phyloP scores from a whole-genome alignment of 768 basidiomycete genomes.

The Russula sp. region DNA sequence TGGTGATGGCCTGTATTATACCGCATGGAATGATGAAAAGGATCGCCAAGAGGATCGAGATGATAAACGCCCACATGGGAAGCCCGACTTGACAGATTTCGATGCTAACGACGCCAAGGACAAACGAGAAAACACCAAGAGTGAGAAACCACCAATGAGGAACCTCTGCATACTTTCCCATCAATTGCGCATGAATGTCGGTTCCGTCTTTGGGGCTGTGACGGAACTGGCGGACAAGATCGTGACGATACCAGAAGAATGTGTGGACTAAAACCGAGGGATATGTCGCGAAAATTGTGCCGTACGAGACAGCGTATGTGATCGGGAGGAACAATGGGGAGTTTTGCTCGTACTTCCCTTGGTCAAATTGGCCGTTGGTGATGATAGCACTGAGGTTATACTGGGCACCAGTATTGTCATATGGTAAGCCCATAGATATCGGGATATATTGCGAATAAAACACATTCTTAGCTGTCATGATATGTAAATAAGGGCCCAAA shows the following conservation, averaged over 20 bases:
- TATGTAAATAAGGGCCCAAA: background rate
- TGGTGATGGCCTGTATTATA: slow-evolving; percentile 84
- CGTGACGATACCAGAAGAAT: slow-evolving; percentile 77
- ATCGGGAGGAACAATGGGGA: slow-evolving; percentile 72
- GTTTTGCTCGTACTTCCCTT: slow-evolving; percentile 61
- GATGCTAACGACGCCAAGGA: slow-evolving; percentile 58
- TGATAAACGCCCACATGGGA: slow-evolving; percentile 61
- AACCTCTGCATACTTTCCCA: slow-evolving; percentile 71
- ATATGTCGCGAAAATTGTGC: slow-evolving; percentile 67
- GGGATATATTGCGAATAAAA: slow-evolving; percentile 67
- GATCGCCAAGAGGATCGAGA: slow-evolving; percentile 44
- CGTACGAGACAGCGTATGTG: slow-evolving; percentile 62
- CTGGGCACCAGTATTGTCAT: slow-evolving; percentile 64
- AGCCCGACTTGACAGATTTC: slow-evolving; percentile 69
- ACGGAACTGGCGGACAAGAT: slow-evolving; percentile 66
- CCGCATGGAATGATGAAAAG: slow-evolving; percentile 56
- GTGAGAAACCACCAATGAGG: slow-evolving; percentile 68
- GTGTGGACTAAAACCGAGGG: slow-evolving; percentile 73
- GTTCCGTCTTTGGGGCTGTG: slow-evolving; percentile 63
- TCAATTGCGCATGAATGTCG: slow-evolving; percentile 80
- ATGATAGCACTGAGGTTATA: slow-evolving; percentile 59
- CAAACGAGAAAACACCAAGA: slow-evolving; percentile 47
- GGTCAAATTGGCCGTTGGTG: slow-evolving; percentile 57
- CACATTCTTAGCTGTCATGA: slow-evolving; percentile 53
- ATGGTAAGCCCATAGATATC: slow-evolving; percentile 55